Evolutionary conservation across 805 yeast species (phyloP), one percentile per base, ranked within the genome.

Genomic region (Candida stauntonica): DNA sequence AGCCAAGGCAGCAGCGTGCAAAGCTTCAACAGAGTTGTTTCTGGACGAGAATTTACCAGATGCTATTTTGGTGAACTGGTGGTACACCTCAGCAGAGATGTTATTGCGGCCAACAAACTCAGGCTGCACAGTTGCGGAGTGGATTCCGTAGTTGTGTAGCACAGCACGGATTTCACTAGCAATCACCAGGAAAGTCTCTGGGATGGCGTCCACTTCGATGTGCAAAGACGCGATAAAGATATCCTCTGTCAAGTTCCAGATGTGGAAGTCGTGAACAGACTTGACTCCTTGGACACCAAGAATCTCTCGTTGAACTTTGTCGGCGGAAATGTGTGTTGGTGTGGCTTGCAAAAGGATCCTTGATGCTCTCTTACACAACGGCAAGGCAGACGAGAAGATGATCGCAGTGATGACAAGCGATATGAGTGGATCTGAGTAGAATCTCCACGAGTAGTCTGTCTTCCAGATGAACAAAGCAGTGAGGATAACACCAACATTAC

Each of bases 41-140:
- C 49, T 44, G 17, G 58, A 43, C 3, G 58, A 41, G 33, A 49
- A 48, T 38, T 54, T 52, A 7, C 65, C 66, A 35, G 60, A 55
- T 3, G 62, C 62, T 21, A 62, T 51, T 24, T 56, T 53, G 5
- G 66, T 59, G 34, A 63, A 55, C 39, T 61, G 57, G 46, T 62
- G 52, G 39, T 57, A 56, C 29, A 54, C 55, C 23, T 58, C 64
- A 7, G 57, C 50, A 13, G 60, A 51, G 14, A 61, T 54, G 19
- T 42, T 35, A n/a, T 55, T 47, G 38, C 40, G 38, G 9, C 58
- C 54, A 14, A 69, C 58, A 54, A 91, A 93, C 64, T 91, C 99
- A 0, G 99, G 99, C 63, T 91, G 99, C 35, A 93, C 89, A 2
- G 99, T 91, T 15, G 91, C 95, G 26, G 93, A 83, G 55, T 89